These are phyloP conservation scores for Sordariomycetes sp. DNA, from an alignment of 2,329 filamentous ascomycete species.

Conservation along the genomic window DNA sequence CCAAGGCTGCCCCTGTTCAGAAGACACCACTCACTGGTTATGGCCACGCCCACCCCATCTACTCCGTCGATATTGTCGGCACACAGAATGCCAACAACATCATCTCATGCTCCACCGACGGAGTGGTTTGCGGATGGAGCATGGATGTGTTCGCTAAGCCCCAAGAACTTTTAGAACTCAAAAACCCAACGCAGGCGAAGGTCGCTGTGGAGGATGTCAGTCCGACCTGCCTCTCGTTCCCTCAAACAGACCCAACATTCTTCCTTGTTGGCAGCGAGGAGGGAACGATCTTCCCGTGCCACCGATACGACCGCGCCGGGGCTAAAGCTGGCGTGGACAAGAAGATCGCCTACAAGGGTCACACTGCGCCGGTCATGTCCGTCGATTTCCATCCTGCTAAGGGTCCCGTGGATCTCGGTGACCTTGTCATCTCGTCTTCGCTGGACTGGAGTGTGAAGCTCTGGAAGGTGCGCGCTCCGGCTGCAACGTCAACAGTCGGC, in stretches of 20 bases:
- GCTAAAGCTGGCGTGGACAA: conserved; percentile 93
- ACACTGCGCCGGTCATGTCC: conserved; percentile 91
- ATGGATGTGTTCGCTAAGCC: conserved; percentile 97
- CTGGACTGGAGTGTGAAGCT: conserved; percentile 97
- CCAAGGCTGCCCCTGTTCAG: conserved; percentile 80
- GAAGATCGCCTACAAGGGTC: conserved; percentile 79
- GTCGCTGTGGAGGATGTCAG: conserved; percentile 77
- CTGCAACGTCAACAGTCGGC: conserved; percentile 56
- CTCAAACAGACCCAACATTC: conserved; percentile 89
- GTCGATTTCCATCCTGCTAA: conserved; percentile 90
- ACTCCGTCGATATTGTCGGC: conserved; percentile 89
- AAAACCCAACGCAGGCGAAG: conserved; percentile 75
- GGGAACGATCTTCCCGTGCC: conserved; percentile 91
- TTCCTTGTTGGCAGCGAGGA: conserved; percentile 97
- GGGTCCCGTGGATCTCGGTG: conserved; percentile 87
- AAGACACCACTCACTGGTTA: conserved; percentile 93
- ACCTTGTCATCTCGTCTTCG: conserved; percentile 83
- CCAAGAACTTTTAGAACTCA: conserved; percentile 85
- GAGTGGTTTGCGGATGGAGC: conserved; percentile 93
- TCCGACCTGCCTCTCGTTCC: conserved; percentile 90
- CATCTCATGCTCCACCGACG: conserved; percentile 92
- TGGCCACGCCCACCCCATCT: conserved; percentile 93
- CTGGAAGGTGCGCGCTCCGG: conserved; percentile 84
- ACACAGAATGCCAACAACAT: conserved; percentile 99
- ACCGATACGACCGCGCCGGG: conserved; percentile 92